phyloP scores from a whole-genome alignment of 495 filamentous ascomycete genomes.

The Elaphomyces granulatus region DNA sequence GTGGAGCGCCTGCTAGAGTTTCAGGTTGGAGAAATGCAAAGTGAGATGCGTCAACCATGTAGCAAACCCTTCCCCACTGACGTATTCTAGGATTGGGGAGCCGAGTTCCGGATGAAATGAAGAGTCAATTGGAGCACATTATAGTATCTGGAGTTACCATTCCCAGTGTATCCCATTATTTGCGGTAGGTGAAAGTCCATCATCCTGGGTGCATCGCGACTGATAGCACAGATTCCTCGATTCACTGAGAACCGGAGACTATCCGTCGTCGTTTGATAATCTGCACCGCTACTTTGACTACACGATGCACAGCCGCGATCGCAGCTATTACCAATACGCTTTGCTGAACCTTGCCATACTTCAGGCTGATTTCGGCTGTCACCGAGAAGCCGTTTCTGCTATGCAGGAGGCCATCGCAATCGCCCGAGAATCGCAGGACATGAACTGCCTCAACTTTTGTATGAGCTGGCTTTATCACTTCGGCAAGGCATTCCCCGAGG shows the following conservation, averaged over 20 bases:
- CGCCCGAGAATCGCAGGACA: conserved; percentile 83
- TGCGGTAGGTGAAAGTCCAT: conserved; percentile 38
- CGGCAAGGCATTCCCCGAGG: conserved; percentile 63
- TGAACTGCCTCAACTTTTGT: conserved; percentile 84
- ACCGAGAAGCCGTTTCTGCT: conserved; percentile 75
- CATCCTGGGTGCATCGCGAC: background rate
- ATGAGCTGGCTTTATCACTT: conserved; percentile 98
- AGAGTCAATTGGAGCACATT: conserved; percentile 47
- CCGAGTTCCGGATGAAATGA: conserved; percentile 56
- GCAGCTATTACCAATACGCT: conserved; percentile 90
- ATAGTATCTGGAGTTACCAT: conserved; percentile 48
- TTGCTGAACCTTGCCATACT: conserved; percentile 87
- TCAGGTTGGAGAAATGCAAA: conserved; percentile 75
- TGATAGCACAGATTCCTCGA: conserved; percentile 54
- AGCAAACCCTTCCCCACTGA: no score
- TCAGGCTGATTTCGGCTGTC: conserved; percentile 90
- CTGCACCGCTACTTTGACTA: conserved; percentile 96
- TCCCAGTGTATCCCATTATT: conserved; percentile 63
- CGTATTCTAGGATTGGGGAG: conserved; percentile 40
- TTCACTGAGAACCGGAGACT: conserved; percentile 83
- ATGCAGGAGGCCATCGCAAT: conserved; percentile 89
- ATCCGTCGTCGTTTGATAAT: conserved; percentile 74
- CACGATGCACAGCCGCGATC: conserved; percentile 76
- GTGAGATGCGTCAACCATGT: no score
- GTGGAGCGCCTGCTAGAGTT: conserved; percentile 74